A percentile compares a stretch with the other conserved stretches of the same genome.
phyloP scores from a whole-genome alignment of 768 basidiomycete genomes.

The Tricholoma bakamatsutake region DNA sequence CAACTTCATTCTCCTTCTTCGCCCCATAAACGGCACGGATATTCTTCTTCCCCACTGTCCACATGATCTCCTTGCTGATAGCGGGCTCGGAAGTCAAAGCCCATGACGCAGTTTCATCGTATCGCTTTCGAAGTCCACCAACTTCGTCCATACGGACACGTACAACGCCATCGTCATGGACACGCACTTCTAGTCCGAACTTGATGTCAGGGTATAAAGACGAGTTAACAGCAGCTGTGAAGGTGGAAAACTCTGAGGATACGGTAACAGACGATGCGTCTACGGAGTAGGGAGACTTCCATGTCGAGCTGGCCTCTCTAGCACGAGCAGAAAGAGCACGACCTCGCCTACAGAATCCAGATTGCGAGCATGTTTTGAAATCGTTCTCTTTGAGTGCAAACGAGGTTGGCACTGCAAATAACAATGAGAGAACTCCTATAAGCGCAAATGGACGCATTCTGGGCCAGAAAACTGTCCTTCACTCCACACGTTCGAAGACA shows the following conservation, averaged over 20 bases:
- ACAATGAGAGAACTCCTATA: conserved; percentile 29
- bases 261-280: conserved; percentile 49
- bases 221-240: conserved; percentile 75
- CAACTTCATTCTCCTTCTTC: conserved; percentile 57
- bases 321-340: conserved; percentile 78
- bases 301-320: conserved; percentile 45
- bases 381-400: conserved; percentile 72
- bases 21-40: conserved; percentile 60
- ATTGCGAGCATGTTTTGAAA: conserved; percentile 93
- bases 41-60: conserved; percentile 62
- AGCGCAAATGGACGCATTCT: conserved; percentile 32
- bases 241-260: conserved; percentile 47
- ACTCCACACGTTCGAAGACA: no score
- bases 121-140: conserved; percentile 70
- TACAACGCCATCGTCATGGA: conserved; percentile 85
- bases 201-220: conserved; percentile 78
- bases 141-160: conserved; percentile 93
- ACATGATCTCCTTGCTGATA: conserved; percentile 52
- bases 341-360: conserved; percentile 87
- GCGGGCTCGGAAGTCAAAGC: conserved; percentile 71
- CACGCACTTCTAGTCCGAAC: conserved; percentile 76
- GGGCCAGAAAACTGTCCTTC: background rate
- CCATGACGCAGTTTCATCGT: conserved; percentile 92
- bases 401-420: conserved; percentile 29
- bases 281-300: conserved; percentile 87